Percentiles rank a stretch among this genome's conserved stretches.
These are phyloP conservation scores for Aspergillus egyptiacus DNA, from an alignment of 495 filamentous ascomycete species.

Conservation along the genomic window DNA sequence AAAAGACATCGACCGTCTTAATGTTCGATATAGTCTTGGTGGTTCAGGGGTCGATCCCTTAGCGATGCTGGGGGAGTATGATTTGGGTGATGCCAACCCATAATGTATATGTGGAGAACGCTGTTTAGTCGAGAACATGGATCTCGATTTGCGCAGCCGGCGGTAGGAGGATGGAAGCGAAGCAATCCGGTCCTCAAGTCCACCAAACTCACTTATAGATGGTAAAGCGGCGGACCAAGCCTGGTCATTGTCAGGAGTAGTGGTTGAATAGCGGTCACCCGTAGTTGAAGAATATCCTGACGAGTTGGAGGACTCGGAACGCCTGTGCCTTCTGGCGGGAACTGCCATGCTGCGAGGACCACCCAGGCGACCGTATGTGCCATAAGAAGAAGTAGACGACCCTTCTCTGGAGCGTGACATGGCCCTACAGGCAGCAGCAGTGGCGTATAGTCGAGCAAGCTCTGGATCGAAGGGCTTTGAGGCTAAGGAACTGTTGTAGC, in stretches of 20 bases:
- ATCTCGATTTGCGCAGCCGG: conserved; percentile 66
- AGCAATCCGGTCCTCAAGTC: conserved; percentile 53
- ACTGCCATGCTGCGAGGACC: conserved; percentile 37
- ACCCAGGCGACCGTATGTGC: conserved; percentile 29
- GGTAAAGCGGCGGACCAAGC: conserved; percentile 25
- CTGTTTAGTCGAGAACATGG: conserved; percentile 57
- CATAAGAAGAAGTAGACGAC: conserved; percentile 25
- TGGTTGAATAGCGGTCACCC: background rate
- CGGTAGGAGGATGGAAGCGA: conserved; percentile 69
- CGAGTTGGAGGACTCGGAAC: background rate
- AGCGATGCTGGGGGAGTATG: conserved; percentile 6
- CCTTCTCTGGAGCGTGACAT: conserved; percentile 53
- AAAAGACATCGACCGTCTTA: conserved; percentile 60
- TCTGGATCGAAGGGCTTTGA: conserved; percentile 47
- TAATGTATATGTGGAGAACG: conserved; percentile 27
- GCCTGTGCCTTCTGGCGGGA: conserved; percentile 24
- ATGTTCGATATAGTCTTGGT: conserved; percentile 24
- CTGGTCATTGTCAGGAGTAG: conserved; percentile 5
- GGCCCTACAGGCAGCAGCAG: conserved; percentile 61
- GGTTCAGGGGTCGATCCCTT: conserved; percentile 5
- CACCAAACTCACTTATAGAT: conserved; percentile 32
- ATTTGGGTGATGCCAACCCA: conserved; percentile 16
- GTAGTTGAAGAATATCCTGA: background rate
- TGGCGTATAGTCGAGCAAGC: conserved; percentile 55
- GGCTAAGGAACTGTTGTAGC: conserved; percentile 16